Evolutionary conservation across 106 monocot genomes (phyloP).

Genomic region (Acorus calamus): DNA sequence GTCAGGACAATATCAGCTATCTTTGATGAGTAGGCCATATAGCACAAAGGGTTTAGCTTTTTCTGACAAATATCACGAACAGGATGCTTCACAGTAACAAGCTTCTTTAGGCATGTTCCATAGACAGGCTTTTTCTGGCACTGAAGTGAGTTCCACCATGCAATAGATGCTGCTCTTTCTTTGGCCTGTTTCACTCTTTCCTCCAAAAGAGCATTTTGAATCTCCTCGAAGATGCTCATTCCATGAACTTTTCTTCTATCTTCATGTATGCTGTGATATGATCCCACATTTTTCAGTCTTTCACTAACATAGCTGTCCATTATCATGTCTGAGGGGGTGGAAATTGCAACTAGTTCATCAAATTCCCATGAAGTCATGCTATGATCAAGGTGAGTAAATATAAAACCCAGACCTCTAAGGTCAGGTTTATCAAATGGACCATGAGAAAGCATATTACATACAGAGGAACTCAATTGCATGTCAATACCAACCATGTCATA

Average conservation of each 20-base stretch:
- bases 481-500: constrained; percentile 85
- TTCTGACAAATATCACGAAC: constrained; percentile 53
- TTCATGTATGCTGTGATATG: constrained; percentile 9
- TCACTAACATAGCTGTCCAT: constrained; percentile 7
- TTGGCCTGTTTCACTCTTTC: constrained; percentile 58
- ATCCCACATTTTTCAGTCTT: constrained; percentile 1
- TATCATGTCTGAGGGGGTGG: constrained; percentile 14
- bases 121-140: constrained; percentile 78
- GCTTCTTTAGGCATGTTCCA: constrained; percentile 63
- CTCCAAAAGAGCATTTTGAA: constrained; percentile 68
- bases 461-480: constrained; percentile 65
- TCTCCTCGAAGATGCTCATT: constrained; percentile 71
- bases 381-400: constrained; percentile 71
- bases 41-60: constrained; percentile 70
- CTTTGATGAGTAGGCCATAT: constrained; percentile 68
- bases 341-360: constrained; percentile 45
- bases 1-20: constrained; percentile 65
- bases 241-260: constrained; percentile 25
- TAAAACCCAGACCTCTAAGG: constrained; percentile 51
- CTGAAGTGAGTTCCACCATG: constrained; percentile 85
- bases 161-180: constrained; percentile 63
- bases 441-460: constrained; percentile 40
- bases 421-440: constrained; percentile 69
- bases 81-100: constrained; percentile 70
- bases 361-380: constrained; percentile 77